phyloP scores from a whole-genome alignment of 441 rosid species.

The Melastoma candidum region DNA sequence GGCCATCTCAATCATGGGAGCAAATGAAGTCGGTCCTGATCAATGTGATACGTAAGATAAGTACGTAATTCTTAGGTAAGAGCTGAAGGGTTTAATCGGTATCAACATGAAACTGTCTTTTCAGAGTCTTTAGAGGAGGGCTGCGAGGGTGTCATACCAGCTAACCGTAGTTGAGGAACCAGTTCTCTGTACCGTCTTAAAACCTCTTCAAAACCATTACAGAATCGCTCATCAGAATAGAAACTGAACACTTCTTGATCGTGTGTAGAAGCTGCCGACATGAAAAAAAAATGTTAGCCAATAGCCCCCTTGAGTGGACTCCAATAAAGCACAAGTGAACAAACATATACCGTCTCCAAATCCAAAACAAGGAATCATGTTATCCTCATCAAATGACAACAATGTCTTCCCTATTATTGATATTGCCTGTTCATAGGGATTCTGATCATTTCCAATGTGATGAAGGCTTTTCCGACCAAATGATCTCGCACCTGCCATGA shows the following conservation, averaged over 20 bases:
- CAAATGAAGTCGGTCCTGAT: conserved; percentile 7
- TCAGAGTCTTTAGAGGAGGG: neutral
- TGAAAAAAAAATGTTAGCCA: neutral
- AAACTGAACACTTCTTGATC: conserved; percentile 21
- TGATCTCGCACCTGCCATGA: conserved; percentile 15
- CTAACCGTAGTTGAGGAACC: conserved; percentile 19
- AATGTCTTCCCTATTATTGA: conserved; percentile 18
- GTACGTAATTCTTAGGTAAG: neutral
- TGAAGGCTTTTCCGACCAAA: conserved; percentile 17
- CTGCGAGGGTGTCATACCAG: conserved; percentile 6
- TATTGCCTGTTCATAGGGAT: conserved; percentile 23
- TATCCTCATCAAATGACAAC: conserved; percentile 18
- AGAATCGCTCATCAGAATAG: conserved; percentile 16
- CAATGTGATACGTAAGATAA: neutral
- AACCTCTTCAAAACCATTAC: conserved; percentile 21
- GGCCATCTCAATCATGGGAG: conserved; percentile 15
- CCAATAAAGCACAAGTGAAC: neutral
- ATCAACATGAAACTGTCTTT: no score
- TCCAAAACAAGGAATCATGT: conserved; percentile 19
- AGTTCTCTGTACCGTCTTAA: conserved; percentile 16
- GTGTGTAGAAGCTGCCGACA: conserved; percentile 19
- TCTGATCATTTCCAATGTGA: conserved; percentile 15
- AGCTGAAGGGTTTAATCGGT: no score
- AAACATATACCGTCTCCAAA: conserved; percentile 17
- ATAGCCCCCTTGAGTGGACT: neutral